phyloP scores from a whole-genome alignment of 2,329 filamentous ascomycete genomes.

The Microcyclosporella mali region DNA sequence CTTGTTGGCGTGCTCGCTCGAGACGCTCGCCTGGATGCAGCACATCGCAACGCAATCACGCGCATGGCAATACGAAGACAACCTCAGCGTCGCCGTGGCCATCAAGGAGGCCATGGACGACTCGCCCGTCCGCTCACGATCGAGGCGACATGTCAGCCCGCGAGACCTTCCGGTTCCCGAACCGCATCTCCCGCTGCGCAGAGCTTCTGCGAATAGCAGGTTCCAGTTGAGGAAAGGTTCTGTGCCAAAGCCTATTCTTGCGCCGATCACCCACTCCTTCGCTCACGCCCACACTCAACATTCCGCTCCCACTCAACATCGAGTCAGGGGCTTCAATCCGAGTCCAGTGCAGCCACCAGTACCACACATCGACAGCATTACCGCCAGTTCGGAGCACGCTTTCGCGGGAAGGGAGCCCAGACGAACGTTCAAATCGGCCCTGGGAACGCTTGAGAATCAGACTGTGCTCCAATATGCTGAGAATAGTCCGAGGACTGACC shows the following conservation, averaged over 20 bases:
- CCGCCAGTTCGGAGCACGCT: conserved; percentile 31
- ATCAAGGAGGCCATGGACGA: conserved; percentile 25
- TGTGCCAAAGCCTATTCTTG: conserved; percentile 27
- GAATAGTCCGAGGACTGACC: conserved; percentile 1
- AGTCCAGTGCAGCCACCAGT: conserved; percentile 22
- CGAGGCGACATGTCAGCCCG: conserved; percentile 32
- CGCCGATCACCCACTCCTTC: conserved; percentile 4
- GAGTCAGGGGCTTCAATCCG: conserved; percentile 27
- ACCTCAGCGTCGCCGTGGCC: conserved; percentile 21
- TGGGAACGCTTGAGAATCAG: conserved; percentile 22
- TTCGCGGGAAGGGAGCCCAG: conserved; percentile 28
- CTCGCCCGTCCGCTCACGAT: conserved; percentile 5
- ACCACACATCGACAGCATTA: conserved; percentile 25
- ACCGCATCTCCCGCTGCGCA: conserved; percentile 38
- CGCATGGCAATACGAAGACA: conserved; percentile 17
- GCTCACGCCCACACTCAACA: no score
- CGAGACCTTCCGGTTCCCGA: conserved; percentile 52
- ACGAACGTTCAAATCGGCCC: conserved; percentile 24
- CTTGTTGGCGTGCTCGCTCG: no score
- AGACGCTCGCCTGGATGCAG: no score
- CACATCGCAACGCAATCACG: conserved; percentile 14
- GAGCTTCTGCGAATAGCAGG: conserved; percentile 34
- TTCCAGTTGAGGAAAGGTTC: conserved; percentile 27
- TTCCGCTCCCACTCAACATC: conserved; percentile 18
- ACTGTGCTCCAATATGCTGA: conserved; percentile 14